Evolutionary conservation across 1,139 yeast species (phyloP).

Genomic region (Geotrichum restrictum): DNA sequence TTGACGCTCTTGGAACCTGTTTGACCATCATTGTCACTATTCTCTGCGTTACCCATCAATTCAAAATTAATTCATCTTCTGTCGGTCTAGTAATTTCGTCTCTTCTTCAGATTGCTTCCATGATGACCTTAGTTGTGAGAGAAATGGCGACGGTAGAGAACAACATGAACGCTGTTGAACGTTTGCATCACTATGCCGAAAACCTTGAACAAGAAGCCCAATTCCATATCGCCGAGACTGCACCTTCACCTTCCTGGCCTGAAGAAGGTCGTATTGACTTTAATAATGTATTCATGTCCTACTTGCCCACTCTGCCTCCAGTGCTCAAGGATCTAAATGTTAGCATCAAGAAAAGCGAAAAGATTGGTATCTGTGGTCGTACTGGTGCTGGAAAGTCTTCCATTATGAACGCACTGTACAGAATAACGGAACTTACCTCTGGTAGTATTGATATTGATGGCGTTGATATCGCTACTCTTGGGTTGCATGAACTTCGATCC

Average conservation of each 20-base stretch:
- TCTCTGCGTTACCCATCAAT: slow-evolving; percentile 61
- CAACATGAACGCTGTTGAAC: slow-evolving; percentile 82
- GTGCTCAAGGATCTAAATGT: slow-evolving; percentile 58
- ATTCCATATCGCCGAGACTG: slow-evolving; percentile 48
- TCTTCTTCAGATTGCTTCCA: slow-evolving; percentile 29
- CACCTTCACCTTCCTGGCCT: slow-evolving; percentile 66
- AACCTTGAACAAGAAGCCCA: slow-evolving; percentile 64
- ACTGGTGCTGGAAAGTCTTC: slow-evolving; percentile 80
- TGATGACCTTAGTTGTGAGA: slow-evolving; percentile 41
- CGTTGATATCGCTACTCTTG: slow-evolving; percentile 53
- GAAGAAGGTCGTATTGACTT: slow-evolving; percentile 53
- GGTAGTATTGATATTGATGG: slow-evolving; percentile 60
- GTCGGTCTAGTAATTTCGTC: slow-evolving; percentile 67
- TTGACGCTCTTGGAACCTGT: slow-evolving; percentile 52
- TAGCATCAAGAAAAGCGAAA: slow-evolving; percentile 50
- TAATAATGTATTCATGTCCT: slow-evolving; percentile 56
- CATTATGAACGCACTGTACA: slow-evolving; percentile 60
- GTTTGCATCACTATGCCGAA: slow-evolving; percentile 66
- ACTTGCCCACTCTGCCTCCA: slow-evolving; percentile 71
- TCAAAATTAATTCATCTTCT: slow-evolving; percentile 58
- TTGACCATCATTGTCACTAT: slow-evolving; percentile 49
- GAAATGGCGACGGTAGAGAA: slow-evolving; percentile 67
- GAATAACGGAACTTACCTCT: slow-evolving; percentile 52
- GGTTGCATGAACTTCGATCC: slow-evolving; percentile 56
- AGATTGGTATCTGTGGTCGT: slow-evolving; percentile 72